Conservation (phyloP, 2,329 filamentous ascomycete species). For the Alternaria gaisen region DNA sequence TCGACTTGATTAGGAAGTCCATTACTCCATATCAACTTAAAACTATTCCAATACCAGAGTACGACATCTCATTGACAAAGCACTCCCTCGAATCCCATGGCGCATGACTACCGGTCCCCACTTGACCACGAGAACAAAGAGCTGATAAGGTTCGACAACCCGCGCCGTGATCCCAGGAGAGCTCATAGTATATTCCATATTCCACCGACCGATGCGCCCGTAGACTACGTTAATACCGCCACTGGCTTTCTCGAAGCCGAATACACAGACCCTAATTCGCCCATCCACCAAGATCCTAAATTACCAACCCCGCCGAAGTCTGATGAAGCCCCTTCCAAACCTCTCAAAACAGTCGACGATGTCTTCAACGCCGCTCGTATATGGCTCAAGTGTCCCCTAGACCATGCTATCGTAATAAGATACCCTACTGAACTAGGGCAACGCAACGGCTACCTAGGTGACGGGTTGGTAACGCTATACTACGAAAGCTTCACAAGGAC, state of each 20-base stretch:
- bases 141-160: background rate
- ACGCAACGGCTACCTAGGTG: background rate
- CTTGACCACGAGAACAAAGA: background rate
- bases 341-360: background rate
- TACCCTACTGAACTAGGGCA: background rate
- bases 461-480: background rate
- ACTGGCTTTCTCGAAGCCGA: background rate
- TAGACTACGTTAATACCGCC: background rate
- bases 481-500: background rate
- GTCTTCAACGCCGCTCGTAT: background rate
- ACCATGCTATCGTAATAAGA: conserved; percentile 1
- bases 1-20: background rate
- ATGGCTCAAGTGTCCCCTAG: background rate
- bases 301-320: background rate
- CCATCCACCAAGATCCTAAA: background rate
- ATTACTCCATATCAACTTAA: background rate
- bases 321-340: too few relatives aligned
- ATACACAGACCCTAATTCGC: background rate
- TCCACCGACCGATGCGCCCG: background rate
- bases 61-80: background rate
- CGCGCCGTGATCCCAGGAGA: background rate
- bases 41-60: background rate
- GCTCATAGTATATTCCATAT: background rate
- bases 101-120: background rate
- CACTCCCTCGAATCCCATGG: background rate